Conservation (phyloP, 164 flowering plant genomes). For the Aristolochia californica region DNA sequence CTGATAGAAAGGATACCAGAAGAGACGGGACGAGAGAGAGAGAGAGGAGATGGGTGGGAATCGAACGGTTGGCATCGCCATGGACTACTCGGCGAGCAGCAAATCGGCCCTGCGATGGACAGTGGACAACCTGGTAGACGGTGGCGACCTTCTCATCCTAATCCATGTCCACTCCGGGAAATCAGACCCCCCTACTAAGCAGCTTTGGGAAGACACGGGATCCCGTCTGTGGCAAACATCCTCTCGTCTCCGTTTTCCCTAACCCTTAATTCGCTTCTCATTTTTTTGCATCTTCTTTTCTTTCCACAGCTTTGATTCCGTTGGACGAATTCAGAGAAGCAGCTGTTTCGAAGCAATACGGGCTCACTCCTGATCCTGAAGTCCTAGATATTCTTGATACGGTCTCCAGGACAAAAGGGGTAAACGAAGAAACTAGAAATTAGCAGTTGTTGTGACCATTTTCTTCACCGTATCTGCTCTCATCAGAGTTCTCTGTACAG, state of each 20-base stretch:
- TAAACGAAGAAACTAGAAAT: too few species aligned
- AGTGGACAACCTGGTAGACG: slow-evolving; percentile 30
- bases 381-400: slow-evolving; percentile 49
- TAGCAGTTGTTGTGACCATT: background rate
- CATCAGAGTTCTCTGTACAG: slow-evolving; percentile 14
- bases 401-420: slow-evolving; percentile 36
- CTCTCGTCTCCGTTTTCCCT: background rate
- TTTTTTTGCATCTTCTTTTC: background rate
- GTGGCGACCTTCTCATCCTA: slow-evolving; percentile 31
- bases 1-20: too few species aligned
- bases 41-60: slow-evolving; percentile 25
- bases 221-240: slow-evolving; percentile 51
- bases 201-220: slow-evolving; percentile 50
- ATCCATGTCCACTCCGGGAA: slow-evolving; percentile 47
- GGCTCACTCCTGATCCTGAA: slow-evolving; percentile 41
- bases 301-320: slow-evolving; percentile 52
- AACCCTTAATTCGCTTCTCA: background rate
- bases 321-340: slow-evolving; percentile 43
- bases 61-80: slow-evolving; percentile 43
- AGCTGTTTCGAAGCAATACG: slow-evolving; percentile 38
- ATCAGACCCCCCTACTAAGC: slow-evolving; percentile 30
- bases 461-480: background rate
- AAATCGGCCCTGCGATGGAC: slow-evolving; percentile 52
- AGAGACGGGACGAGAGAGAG: background rate
- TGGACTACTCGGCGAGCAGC: slow-evolving; percentile 59